Base-by-base conservation (phyloP, 2,329 filamentous ascomycete genomes). In the Trichoderma atroviride region DNA sequence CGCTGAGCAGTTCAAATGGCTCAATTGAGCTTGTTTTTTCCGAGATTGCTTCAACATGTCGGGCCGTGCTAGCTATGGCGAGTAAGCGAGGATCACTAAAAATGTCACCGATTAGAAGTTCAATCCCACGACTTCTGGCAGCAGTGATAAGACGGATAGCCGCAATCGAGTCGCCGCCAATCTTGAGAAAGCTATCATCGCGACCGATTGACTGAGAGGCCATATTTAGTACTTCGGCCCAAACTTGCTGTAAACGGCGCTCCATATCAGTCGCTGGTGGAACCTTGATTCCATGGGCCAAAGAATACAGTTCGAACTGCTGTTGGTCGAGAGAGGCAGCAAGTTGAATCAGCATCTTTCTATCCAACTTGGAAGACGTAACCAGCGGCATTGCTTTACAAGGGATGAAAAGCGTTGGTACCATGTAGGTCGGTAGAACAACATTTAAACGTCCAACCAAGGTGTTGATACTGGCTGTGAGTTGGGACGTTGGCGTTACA, bases 121-220 rank as follows among this genome's bases (percentile, higher is more conserved):
- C 33, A 22, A 69, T 47, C 2, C 50, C 60, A 11, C 7, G n/a
- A 9, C 47, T 31, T 22, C 60, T 52, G 29, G 67, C 60, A 5
- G 29, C 22, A 2, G 59, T 52, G 33, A 65, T 55, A 6, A 71
- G 64, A 2, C 61, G 53, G 22, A 70, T 71, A 16, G 63, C 64
- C 1, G 50, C 53, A 19, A 71, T 65, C 2, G 69, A 70, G 50
- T 71, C 70, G 4, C 70, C 70, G 16, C 70, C 70, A n/a, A 70
- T 67, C 19, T 29, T 24, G n/a, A 71, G 37, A 56, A 71, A 71
- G 33, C 52, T 63, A 24, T 71, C 70, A 22, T 70, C 19, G 16
- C 35, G 35, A 2, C 70, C 64, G 24, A 71, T 70, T 2, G 56
- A 57, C 2, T 47, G 16, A 16, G 27, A 14, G 24, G 58, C n/a